A percentile compares a stretch with the other conserved stretches of the same genome.
Evolutionary conservation across 2,329 filamentous ascomycete species (phyloP).

Genomic region (Claviceps humidiphila): DNA sequence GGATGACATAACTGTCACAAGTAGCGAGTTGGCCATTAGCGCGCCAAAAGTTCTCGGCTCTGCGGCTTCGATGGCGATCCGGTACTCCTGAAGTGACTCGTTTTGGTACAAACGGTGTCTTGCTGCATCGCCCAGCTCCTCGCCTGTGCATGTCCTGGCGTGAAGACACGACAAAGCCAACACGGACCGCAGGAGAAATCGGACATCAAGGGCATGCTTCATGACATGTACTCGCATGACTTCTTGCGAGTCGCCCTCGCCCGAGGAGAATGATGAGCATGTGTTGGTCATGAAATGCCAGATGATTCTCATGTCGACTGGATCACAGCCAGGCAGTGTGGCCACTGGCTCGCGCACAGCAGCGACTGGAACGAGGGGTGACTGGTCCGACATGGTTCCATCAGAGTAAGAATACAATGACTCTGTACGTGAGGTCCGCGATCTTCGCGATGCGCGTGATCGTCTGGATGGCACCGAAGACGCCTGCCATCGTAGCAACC

Average conservation of each 20-base stretch:
- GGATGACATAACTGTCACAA: slow-evolving; percentile 37
- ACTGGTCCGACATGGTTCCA: neutral
- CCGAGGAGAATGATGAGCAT: slow-evolving; percentile 31
- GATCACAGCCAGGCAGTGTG: slow-evolving; percentile 11
- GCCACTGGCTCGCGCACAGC: slow-evolving; percentile 9
- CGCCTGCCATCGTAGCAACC: neutral
- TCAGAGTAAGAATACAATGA: neutral
- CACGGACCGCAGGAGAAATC: slow-evolving; percentile 42
- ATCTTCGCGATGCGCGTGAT: neutral
- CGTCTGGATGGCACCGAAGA: neutral
- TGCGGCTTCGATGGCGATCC: slow-evolving; percentile 34
- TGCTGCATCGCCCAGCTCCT: slow-evolving; percentile 15
- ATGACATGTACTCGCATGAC: slow-evolving; percentile 34
- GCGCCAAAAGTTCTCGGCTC: slow-evolving; percentile 33
- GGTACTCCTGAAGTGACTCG: slow-evolving; percentile 37
- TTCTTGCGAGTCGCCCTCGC: slow-evolving; percentile 20
- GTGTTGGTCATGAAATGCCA: slow-evolving; percentile 41
- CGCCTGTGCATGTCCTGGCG: slow-evolving; percentile 2
- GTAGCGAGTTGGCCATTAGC: slow-evolving; percentile 36
- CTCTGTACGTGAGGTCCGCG: neutral
- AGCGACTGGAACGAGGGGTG: slow-evolving; percentile 4
- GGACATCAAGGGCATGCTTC: slow-evolving; percentile 35
- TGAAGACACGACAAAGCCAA: slow-evolving; percentile 38
- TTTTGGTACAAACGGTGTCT: slow-evolving; percentile 32
- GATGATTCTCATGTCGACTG: slow-evolving; percentile 37